Conservation (phyloP, 495 filamentous ascomycete species). For the Podospora bellae-mahoneyi region DNA sequence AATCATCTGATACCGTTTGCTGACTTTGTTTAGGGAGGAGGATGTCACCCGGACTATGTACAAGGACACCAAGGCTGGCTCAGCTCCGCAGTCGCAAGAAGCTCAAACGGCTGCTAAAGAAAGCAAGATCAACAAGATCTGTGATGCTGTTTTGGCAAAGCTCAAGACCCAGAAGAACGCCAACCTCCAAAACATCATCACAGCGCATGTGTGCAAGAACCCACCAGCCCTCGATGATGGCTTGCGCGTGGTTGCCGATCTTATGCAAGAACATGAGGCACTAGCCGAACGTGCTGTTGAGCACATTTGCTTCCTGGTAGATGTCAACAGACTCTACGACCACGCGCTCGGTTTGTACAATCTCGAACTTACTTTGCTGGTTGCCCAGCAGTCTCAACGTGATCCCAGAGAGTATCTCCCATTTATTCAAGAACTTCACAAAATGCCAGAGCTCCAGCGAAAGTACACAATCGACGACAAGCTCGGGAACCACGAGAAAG, state of each 20-base stretch:
- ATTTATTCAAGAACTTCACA: slow-evolving; percentile 82
- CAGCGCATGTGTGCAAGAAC: slow-evolving; percentile 87
- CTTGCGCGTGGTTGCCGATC: slow-evolving; percentile 67
- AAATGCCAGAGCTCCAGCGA: slow-evolving; percentile 62
- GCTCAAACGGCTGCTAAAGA: slow-evolving; percentile 18
- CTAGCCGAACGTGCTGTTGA: slow-evolving; percentile 82
- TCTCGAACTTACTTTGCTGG: slow-evolving; percentile 80
- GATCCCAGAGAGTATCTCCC: slow-evolving; percentile 95
- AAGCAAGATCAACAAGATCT: slow-evolving; percentile 81
- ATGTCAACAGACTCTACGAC: slow-evolving; percentile 90
- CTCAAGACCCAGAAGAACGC: slow-evolving; percentile 61
- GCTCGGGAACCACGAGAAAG: slow-evolving; percentile 70
- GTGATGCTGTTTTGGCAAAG: slow-evolving; percentile 73
- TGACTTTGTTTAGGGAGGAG: slow-evolving; percentile 63
- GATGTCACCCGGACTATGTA: slow-evolving; percentile 95
- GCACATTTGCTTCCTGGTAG: slow-evolving; percentile 94
- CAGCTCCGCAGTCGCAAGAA: slow-evolving; percentile 16
- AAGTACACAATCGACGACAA: slow-evolving; percentile 86
- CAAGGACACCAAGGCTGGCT: slow-evolving; percentile 63
- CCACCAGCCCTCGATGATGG: slow-evolving; percentile 89
- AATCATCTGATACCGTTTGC: background rate
- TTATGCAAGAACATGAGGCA: slow-evolving; percentile 64
- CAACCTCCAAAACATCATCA: slow-evolving; percentile 88
- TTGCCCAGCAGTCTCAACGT: slow-evolving; percentile 94
- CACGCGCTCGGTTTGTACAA: slow-evolving; percentile 87